Evolutionary conservation across 1,284 basidiomycete species (phyloP).

Genomic region (Jaminaea rosea): DNA sequence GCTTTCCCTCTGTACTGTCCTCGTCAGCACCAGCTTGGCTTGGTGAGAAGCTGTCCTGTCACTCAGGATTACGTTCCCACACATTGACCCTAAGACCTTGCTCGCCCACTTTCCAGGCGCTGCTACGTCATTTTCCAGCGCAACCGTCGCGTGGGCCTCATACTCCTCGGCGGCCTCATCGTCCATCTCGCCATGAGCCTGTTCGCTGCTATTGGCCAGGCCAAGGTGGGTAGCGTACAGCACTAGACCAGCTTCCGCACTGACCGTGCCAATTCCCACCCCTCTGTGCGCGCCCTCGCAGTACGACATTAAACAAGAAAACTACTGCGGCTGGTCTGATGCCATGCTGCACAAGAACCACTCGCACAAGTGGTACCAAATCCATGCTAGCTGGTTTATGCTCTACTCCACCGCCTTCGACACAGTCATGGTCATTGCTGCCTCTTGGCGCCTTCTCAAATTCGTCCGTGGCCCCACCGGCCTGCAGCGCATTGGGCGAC

Average conservation of each 20-base stretch:
- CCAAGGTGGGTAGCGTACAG: background rate
- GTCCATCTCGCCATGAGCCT: constrained; percentile 3
- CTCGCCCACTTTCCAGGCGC: background rate
- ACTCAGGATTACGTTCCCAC: background rate
- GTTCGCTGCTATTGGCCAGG: background rate
- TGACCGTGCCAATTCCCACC: background rate
- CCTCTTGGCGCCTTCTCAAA: constrained; percentile 4
- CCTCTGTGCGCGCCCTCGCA: background rate
- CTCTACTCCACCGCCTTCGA: constrained; percentile 6
- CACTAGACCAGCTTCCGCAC: background rate
- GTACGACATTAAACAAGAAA: background rate
- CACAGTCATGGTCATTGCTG: background rate
- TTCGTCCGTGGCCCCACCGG: background rate
- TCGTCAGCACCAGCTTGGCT: constrained; percentile 3
- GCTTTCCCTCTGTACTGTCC: background rate
- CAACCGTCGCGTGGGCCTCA: background rate
- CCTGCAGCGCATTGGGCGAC: background rate
- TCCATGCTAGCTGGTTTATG: background rate
- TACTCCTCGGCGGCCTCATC: background rate
- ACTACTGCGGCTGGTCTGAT: background rate
- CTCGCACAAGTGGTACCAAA: constrained; percentile 2
- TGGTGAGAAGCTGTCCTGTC: constrained; percentile 5
- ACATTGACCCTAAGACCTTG: background rate
- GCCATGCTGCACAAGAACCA: background rate
- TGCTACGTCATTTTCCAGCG: constrained; percentile 9